Evolutionary conservation across 2,329 filamentous ascomycete genomes (phyloP).

Genomic region (Simplicillium sp.): DNA sequence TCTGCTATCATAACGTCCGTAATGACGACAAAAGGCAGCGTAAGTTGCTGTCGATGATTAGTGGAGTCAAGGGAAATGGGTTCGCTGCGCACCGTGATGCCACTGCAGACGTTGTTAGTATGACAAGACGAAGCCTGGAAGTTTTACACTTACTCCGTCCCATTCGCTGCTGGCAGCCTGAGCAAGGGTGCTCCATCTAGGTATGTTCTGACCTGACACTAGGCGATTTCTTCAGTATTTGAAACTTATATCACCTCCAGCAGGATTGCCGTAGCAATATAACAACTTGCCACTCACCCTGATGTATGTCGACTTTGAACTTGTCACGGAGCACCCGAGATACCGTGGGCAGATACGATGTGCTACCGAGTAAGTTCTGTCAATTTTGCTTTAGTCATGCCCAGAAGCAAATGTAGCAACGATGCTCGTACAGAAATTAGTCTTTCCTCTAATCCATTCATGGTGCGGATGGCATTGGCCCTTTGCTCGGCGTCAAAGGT

Average conservation of each 20-base stretch:
- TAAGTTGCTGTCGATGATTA: constrained; percentile 20
- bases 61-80: constrained; percentile 3
- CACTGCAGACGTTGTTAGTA: constrained; percentile 14
- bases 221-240: too few species aligned
- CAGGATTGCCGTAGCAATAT: too few species aligned
- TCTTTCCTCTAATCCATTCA: constrained; percentile 20
- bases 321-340: background rate
- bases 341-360: background rate
- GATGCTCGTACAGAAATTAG: constrained; percentile 19
- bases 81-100: constrained; percentile 12
- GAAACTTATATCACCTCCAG: too few species aligned
- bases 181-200: constrained; percentile 18
- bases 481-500: constrained; percentile 25
- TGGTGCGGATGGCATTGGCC: constrained; percentile 17
- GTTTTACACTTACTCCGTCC: constrained; percentile 20
- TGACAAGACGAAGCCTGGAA: background rate
- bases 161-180: constrained; percentile 18
- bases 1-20: constrained; percentile 23
- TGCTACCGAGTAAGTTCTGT: background rate
- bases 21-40: constrained; percentile 31
- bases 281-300: background rate
- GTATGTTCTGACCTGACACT: background rate
- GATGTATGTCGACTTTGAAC: constrained; percentile 1
- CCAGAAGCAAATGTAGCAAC: constrained; percentile 1
- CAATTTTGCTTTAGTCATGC: background rate